These are phyloP conservation scores for Hirschfeldia incana DNA, from an alignment of 345 rosid genomes.

Conservation along the genomic window DNA sequence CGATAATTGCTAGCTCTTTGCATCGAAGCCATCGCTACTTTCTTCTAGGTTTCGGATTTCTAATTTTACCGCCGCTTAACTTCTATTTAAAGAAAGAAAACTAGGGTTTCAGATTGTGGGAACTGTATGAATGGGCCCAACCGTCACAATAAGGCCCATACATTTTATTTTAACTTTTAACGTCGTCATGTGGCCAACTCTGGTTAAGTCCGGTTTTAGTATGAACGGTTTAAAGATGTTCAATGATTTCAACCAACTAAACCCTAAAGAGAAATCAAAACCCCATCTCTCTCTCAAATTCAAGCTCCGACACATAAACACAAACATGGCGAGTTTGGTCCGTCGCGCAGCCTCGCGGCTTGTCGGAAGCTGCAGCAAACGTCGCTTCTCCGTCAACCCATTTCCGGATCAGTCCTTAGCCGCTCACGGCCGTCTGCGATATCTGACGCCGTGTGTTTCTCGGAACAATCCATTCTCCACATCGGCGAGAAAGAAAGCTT, in stretches of 20 bases:
- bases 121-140: conserved; percentile 19
- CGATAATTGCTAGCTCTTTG: conserved; percentile 34
- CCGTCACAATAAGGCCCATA: background rate
- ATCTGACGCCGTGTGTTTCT: conserved; percentile 27
- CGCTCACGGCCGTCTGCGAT: background rate
- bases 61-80: background rate
- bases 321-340: conserved; percentile 35
- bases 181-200: background rate
- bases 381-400: conserved; percentile 36
- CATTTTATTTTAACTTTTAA: background rate
- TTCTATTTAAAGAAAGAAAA: background rate
- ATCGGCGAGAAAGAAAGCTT: conserved; percentile 39
- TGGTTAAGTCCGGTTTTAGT: background rate
- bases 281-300: background rate
- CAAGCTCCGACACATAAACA: background rate
- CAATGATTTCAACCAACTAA: background rate
- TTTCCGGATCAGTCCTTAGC: conserved; percentile 26
- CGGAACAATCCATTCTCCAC: conserved; percentile 38
- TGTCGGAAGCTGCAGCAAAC: conserved; percentile 39
- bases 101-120: conserved; percentile 20
- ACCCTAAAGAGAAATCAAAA: conserved; percentile 7
- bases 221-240: background rate
- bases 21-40: conserved; percentile 24
- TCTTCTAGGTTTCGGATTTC: background rate
- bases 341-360: conserved; percentile 46